These are phyloP conservation scores for Obelidium mucronatum DNA, from an alignment of 192 early-diverging fungal species.

Conservation along the genomic window DNA sequence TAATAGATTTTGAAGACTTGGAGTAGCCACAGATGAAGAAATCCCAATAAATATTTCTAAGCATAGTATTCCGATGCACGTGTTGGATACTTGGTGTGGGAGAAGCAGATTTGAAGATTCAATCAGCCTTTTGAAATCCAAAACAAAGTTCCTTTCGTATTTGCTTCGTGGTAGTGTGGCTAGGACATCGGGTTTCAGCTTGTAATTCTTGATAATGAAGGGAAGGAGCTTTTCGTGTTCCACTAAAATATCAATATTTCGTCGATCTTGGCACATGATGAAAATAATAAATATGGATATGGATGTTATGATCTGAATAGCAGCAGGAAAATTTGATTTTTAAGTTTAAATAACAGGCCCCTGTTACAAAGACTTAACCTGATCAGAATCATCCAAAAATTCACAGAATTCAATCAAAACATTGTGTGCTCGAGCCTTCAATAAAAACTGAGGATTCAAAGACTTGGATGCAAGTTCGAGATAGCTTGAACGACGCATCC, in stretches of 20 bases:
- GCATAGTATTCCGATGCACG: background rate
- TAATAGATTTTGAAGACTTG: background rate
- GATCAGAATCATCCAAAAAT: conserved; percentile 18
- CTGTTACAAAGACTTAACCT: background rate
- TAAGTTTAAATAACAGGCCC: too few species aligned
- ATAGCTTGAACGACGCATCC: conserved; percentile 26
- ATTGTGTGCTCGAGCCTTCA: conserved; percentile 32
- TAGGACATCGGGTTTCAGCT: background rate
- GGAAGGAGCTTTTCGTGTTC: conserved; percentile 10
- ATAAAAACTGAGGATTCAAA: conserved; percentile 19
- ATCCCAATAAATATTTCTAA: conserved; percentile 6
- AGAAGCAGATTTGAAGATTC: background rate
- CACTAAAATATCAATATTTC: conserved; percentile 19
- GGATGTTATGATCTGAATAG: conserved; percentile 28
- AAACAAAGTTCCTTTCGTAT: conserved; percentile 29
- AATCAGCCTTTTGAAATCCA: conserved; percentile 21
- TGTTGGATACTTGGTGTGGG: background rate
- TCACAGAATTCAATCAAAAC: conserved; percentile 21
- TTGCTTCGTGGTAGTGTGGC: conserved; percentile 15
- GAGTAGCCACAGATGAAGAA: background rate
- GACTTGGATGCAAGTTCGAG: conserved; percentile 17
- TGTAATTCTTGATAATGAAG: conserved; percentile 2
- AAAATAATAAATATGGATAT: conserved; percentile 29
- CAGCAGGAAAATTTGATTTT: background rate
- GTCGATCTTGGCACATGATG: conserved; percentile 28